Evolutionary conservation across 345 rosid species (phyloP).

Genomic region (Eucalyptus guilfoylei): DNA sequence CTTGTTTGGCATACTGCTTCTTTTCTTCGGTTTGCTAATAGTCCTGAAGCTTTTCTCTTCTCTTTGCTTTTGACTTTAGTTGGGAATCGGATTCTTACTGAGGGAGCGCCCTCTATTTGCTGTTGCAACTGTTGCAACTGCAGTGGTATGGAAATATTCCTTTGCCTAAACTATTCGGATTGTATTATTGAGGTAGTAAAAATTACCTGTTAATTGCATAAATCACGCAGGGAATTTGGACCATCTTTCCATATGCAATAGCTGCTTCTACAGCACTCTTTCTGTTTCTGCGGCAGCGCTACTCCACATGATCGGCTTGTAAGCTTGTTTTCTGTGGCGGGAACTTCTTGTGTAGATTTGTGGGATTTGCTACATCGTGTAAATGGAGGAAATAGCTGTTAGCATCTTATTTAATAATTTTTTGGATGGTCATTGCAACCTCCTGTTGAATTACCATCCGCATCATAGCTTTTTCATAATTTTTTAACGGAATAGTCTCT

Average conservation of each 20-base stretch:
- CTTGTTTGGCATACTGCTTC: background rate
- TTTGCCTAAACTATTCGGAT: background rate
- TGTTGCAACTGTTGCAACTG: constrained; percentile 71
- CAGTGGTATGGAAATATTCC: constrained; percentile 35
- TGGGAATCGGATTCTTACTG: constrained; percentile 59
- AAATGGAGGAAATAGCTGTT: background rate
- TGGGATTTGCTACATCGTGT: background rate
- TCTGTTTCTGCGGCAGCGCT: constrained; percentile 17
- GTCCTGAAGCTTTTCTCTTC: background rate
- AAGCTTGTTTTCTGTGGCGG: background rate
- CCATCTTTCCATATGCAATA: constrained; percentile 50
- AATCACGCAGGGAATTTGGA: constrained; percentile 70
- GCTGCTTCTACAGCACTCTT: constrained; percentile 69
- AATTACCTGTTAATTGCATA: background rate
- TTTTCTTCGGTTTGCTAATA: background rate
- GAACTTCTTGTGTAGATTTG: background rate
- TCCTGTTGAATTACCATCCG: constrained; percentile 2
- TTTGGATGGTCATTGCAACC: constrained; percentile 2
- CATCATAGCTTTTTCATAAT: background rate
- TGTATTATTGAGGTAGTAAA: background rate
- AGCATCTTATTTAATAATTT: background rate
- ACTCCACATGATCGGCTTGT: background rate
- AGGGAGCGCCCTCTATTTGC: constrained; percentile 71
- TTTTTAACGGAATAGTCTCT: background rate
- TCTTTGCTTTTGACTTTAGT: constrained; percentile 17